Base-by-base conservation (phyloP, 495 filamentous ascomycete genomes). In the Podospora appendiculata region DNA sequence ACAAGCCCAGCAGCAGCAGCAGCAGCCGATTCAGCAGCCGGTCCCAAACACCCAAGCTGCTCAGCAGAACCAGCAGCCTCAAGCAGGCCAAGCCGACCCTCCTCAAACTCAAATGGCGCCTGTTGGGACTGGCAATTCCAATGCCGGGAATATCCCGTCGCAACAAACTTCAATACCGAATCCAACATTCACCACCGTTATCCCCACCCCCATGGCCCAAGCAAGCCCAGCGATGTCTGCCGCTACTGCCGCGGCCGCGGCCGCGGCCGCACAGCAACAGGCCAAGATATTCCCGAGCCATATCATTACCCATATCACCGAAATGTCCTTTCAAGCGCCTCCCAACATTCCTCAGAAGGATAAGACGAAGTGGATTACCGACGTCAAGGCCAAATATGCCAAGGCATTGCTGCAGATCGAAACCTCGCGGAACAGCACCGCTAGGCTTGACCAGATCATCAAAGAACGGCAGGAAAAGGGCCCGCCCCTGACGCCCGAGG, bases 351-450 rank as follows among this genome's bases (percentile, higher is more conserved):
- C 46, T 1, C 50, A 56, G 19, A 12, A 53, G 32, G 48, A 64
- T 8, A 58, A 51, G 8, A 48, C 54, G 3, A 70, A 70, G 38
- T 72, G 59, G 60, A 38, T 68, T 3, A 39, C 51, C 1, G 65
- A 70, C 0, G 53, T 61, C 33, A 68, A 62, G 49, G n/a, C 40
- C 1, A 61, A 62, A 12, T 75, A 73, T 42, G 48, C 50, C 3
- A 61, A 61, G 14, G 62, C 58, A 11, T 50, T 77, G 4, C 44
- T 63, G 14, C 50, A 51, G 32, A 72, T 74, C 65, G 73, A 76
- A 36, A 54, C 8, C 12, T 52, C 64, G 0, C 64, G 63, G 32
- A 43, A 17, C 7, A 53, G 51, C 16, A 35, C 55, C 4, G 49
- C 52, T 6, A 63, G 57, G 43, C 19, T 70, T 19, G 63, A 73